Evolutionary conservation across 2,329 filamentous ascomycete genomes (phyloP).

Genomic region (Didymella keratinophila): DNA sequence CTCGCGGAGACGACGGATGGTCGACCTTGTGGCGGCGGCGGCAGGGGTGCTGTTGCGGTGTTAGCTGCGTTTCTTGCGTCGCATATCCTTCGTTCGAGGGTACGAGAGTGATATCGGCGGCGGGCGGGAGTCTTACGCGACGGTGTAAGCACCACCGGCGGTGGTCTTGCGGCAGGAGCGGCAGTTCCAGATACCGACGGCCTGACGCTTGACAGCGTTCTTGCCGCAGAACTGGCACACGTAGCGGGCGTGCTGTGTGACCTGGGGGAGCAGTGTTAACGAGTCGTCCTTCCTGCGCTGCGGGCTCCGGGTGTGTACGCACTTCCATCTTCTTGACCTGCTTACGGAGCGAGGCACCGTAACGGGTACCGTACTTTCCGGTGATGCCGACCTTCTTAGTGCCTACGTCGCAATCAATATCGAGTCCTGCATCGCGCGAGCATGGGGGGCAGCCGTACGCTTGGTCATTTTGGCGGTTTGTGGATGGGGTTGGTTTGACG

Average conservation of each 20-base stretch:
- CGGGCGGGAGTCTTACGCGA: constrained; percentile 74
- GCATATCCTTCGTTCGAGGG: not conserved
- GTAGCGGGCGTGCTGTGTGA: constrained; percentile 97
- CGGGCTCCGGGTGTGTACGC: constrained; percentile 29
- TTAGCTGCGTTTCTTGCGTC: constrained; percentile 34
- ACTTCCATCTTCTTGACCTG: constrained; percentile 98
- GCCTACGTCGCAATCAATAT: constrained; percentile 36
- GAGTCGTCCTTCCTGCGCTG: constrained; percentile 18
- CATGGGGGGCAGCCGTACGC: constrained; percentile 37
- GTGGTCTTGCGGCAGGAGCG: constrained; percentile 92
- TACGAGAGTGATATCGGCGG: not conserved
- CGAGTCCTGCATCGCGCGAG: constrained; percentile 14
- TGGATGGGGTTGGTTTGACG: constrained; percentile 25
- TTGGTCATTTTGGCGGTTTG: constrained; percentile 64
- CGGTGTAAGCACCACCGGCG: constrained; percentile 91
- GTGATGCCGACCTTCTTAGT: constrained; percentile 86
- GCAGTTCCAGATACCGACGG: constrained; percentile 98
- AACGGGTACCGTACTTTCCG: constrained; percentile 96
- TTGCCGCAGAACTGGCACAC: constrained; percentile 93
- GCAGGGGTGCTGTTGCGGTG: constrained; percentile 75
- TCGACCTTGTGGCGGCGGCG: constrained; percentile 92
- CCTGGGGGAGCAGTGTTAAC: constrained; percentile 55
- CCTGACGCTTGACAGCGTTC: constrained; percentile 86
- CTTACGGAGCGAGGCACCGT: constrained; percentile 99
- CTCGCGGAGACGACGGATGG: constrained; percentile 95